These are phyloP conservation scores for Incumbomyces lentus DNA, from an alignment of 2,329 filamentous ascomycete genomes.

Conservation along the genomic window DNA sequence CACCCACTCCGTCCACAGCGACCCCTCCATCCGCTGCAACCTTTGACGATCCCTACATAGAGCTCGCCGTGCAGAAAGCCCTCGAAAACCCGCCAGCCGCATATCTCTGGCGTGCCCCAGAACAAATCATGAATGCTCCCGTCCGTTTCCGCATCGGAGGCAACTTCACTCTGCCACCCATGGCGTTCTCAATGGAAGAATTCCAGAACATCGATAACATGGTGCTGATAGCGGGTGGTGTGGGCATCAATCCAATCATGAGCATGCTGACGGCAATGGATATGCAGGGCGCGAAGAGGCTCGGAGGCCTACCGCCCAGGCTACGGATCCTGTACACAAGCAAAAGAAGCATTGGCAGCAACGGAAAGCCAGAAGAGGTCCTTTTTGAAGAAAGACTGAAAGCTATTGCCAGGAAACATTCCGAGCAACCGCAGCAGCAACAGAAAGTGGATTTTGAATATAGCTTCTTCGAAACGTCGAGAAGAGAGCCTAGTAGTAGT, in stretches of 20 bases:
- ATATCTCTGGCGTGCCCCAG: constrained; percentile 58
- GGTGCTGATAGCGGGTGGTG: constrained; percentile 69
- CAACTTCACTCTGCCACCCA: constrained; percentile 68
- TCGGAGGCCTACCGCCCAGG: constrained; percentile 11
- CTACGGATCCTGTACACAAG: constrained; percentile 18
- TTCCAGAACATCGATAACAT: constrained; percentile 42
- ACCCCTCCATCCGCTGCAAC: constrained; percentile 20
- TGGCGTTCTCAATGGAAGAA: constrained; percentile 30
- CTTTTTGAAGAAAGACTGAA: constrained; percentile 44
- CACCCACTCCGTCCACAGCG: constrained; percentile 11
- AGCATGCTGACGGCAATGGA: constrained; percentile 21
- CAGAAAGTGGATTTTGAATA: constrained; percentile 33
- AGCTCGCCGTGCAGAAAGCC: constrained; percentile 67
- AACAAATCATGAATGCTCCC: constrained; percentile 45
- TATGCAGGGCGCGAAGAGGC: constrained; percentile 7
- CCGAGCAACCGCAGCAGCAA: no score
- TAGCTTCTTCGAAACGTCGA: constrained; percentile 39
- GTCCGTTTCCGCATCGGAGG: constrained; percentile 67
- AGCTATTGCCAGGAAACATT: constrained; percentile 27
- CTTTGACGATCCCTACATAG: constrained; percentile 46
- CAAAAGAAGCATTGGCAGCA: constrained; percentile 8
- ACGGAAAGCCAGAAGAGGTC: constrained; percentile 27
- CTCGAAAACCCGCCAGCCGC: constrained; percentile 61
- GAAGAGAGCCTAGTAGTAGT: not conserved
- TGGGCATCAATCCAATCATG: constrained; percentile 57